Evolutionary conservation across 1,139 yeast genomes (phyloP).

Genomic region (Hanseniaspora gamundiae): DNA sequence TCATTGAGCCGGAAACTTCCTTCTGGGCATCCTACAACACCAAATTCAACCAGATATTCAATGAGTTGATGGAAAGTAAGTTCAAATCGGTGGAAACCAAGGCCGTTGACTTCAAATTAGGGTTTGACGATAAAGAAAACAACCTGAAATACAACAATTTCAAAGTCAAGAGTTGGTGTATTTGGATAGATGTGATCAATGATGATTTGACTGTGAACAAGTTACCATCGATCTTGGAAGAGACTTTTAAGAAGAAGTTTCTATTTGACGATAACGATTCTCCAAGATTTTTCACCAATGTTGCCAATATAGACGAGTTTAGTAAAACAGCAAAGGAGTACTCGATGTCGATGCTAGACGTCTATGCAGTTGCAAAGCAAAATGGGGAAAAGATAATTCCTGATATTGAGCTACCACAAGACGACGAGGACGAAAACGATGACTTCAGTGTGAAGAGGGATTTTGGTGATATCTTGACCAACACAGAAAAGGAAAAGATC

Average conservation of each 20-base stretch:
- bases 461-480: slow-evolving; percentile 49
- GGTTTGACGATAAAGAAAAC: slow-evolving; percentile 42
- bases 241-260: slow-evolving; percentile 68
- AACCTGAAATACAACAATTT: slow-evolving; percentile 31
- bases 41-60: slow-evolving; percentile 34
- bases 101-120: slow-evolving; percentile 45
- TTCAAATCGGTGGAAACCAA: slow-evolving; percentile 12
- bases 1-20: slow-evolving; percentile 29
- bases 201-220: slow-evolving; percentile 51
- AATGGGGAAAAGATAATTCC: slow-evolving; percentile 24
- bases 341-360: slow-evolving; percentile 47
- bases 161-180: slow-evolving; percentile 50
- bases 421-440: slow-evolving; percentile 28
- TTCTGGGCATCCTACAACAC: slow-evolving; percentile 44
- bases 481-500: slow-evolving; percentile 46
- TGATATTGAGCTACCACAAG: slow-evolving; percentile 20
- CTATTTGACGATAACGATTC: slow-evolving; percentile 73
- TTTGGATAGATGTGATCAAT: slow-evolving; percentile 45
- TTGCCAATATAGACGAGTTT: slow-evolving; percentile 56
- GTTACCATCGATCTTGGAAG: slow-evolving; percentile 45
- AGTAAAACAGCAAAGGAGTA: slow-evolving; percentile 47
- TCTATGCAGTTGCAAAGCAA: slow-evolving; percentile 52
- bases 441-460: slow-evolving; percentile 22
- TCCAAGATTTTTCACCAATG: slow-evolving; percentile 72
- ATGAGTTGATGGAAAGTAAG: slow-evolving; percentile 24